Evolutionary conservation across 345 rosid genomes (phyloP).

Genomic region (Murraya koenigii): DNA sequence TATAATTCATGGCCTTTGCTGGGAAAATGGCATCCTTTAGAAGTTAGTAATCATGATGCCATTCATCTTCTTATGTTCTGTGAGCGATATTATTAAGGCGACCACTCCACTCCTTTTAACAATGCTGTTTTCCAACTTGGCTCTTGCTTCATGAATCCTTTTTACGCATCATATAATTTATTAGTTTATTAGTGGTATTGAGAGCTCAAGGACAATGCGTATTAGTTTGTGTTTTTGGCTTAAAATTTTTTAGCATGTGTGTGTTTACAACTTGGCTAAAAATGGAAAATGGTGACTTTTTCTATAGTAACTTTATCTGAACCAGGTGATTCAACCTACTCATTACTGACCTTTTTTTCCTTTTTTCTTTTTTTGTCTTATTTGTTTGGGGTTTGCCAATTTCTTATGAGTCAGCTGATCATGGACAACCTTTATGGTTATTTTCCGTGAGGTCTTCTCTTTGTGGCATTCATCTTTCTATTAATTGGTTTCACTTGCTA

Average conservation of each 20-base stretch:
- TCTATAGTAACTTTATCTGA: not conserved
- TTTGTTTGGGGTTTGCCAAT: not conserved
- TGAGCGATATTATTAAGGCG: not conserved
- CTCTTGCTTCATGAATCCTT: not conserved
- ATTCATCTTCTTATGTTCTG: not conserved
- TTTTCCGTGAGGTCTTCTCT: not conserved
- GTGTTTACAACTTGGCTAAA: not conserved
- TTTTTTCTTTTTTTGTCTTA: too few species aligned
- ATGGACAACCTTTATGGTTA: not conserved
- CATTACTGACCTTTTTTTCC: not conserved
- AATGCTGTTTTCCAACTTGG: not conserved
- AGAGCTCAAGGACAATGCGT: not conserved
- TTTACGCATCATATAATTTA: not conserved
- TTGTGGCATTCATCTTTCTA: not conserved
- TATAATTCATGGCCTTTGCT: not conserved
- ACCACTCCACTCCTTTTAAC: not conserved
- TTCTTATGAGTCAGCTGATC: not conserved
- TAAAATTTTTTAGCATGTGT: not conserved
- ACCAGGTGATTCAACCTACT: not conserved
- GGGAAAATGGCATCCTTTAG: not conserved
- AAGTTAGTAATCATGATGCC: not conserved
- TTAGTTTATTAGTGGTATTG: not conserved
- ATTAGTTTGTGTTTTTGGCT: not conserved
- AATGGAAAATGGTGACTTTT: not conserved
- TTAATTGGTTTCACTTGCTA: not conserved